Base-by-base conservation (phyloP, 2,329 filamentous ascomycete genomes). In the Aspergillus pseudonomiae region DNA sequence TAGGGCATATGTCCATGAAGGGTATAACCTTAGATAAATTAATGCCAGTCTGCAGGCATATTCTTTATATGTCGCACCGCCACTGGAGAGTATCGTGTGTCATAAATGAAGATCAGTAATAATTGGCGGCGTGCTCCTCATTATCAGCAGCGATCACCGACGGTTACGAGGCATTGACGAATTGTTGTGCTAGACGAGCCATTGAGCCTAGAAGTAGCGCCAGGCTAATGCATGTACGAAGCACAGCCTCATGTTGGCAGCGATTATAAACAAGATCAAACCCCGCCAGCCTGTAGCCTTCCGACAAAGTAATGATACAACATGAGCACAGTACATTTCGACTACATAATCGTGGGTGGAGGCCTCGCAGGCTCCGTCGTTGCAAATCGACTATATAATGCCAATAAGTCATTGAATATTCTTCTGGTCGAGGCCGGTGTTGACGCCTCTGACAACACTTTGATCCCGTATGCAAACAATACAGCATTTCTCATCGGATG, bases 391-490 rank as follows among this genome's bases (percentile, higher is more conserved):
- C 67, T 78, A 9, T 67, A 70, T 26, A 39, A 74, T 57, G 59
- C 59, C 4, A 58, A 60, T 14, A 68, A 70, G 7, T 57, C 63
- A 0, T 55, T 72, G 2, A 63, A 60, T 1, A 71, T 77, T n/a
- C 32, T 70, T 11, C 58, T 78, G 6, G 63, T 77, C 28, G 76
- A 79, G 63, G 73, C 72, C 11, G 76, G 75, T 0, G 63, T 69
- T 1, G 71, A 78, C 57, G 66, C 61, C 2, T 63, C 60, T 43
- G 19, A 59, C 58, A 39, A 64, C 26, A 60, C 10, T 19, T 52
- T 60, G 26, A 53, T 55, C 24, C 56, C 26, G 11, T 57, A 58
- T 65, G 67, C 34, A 21, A 28, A 45, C 32, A 61, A 61, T 9
- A 54, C 59, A 34, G 45, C 68, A 21, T 48, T 62, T 11, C 56